These are phyloP conservation scores for Umbilicus rupestris DNA, from an alignment of 164 flowering plant genomes.

Conservation along the genomic window DNA sequence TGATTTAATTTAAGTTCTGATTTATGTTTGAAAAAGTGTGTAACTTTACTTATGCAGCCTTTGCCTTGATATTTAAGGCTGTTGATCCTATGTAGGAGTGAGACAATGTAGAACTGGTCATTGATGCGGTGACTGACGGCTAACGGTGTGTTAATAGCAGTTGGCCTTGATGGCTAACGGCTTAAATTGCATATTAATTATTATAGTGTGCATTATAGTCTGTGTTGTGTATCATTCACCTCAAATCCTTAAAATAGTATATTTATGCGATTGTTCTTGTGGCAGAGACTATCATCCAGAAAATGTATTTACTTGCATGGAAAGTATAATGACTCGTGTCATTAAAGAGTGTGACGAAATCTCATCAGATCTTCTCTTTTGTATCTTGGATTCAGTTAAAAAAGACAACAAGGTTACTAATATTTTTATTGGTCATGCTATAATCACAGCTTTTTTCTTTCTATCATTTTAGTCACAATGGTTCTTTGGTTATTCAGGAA, in stretches of 20 bases:
- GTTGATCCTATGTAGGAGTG: background rate
- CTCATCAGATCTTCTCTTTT: conserved; percentile 34
- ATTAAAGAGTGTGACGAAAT: conserved; percentile 57
- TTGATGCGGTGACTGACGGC: background rate
- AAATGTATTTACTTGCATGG: conserved; percentile 41
- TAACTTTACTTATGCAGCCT: background rate
- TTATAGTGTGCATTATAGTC: background rate
- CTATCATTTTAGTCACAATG: background rate
- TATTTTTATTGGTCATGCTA: background rate
- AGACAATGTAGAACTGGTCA: background rate
- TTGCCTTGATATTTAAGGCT: background rate
- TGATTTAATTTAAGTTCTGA: background rate
- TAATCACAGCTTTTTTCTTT: background rate
- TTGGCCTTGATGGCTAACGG: too few relatives aligned
- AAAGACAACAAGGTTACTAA: conserved; percentile 56
- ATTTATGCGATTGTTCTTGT: background rate
- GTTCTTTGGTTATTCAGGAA: conserved; percentile 31
- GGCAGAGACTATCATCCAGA: conserved; percentile 41
- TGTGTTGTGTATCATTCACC: background rate
- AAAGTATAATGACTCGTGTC: conserved; percentile 46
- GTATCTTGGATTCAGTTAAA: conserved; percentile 32
- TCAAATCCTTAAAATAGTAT: background rate
- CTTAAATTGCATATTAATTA: background rate
- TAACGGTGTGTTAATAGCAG: too few relatives aligned
- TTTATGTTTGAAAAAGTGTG: background rate